phyloP scores from a whole-genome alignment of 129 eudicot species.

The Ambrosia artemisiifolia region DNA sequence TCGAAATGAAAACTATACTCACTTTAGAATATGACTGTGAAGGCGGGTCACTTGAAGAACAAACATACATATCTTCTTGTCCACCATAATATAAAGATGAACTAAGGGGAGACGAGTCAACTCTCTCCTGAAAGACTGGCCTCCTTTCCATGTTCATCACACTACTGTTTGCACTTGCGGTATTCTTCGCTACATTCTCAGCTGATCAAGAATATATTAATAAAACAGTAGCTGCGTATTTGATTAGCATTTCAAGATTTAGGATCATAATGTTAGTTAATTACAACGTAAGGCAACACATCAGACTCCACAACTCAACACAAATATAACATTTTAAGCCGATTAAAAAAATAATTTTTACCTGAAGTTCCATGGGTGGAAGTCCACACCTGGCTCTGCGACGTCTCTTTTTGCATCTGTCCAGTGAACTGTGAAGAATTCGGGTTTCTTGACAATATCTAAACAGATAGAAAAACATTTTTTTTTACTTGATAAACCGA shows the following conservation, averaged over 20 bases:
- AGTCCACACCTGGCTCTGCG: slow-evolving; percentile 41
- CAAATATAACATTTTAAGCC: neutral
- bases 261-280: neutral
- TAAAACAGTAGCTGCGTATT: too few species aligned
- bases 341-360: slow-evolving; percentile 10
- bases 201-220: slow-evolving; percentile 20
- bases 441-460: slow-evolving; percentile 38
- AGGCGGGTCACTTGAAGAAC: slow-evolving; percentile 42
- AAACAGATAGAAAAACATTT: slow-evolving; percentile 1
- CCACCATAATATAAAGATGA: slow-evolving; percentile 67
- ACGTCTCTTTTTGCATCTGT: slow-evolving; percentile 20
- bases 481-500: too few species aligned
- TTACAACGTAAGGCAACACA: too few species aligned
- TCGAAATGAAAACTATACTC: slow-evolving; percentile 13
- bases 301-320: too few species aligned
- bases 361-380: slow-evolving; percentile 49
- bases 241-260: neutral
- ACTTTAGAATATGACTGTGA: slow-evolving; percentile 34
- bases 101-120: slow-evolving; percentile 48
- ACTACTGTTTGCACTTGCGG: slow-evolving; percentile 26
- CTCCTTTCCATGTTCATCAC: slow-evolving; percentile 38
- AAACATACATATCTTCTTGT: slow-evolving; percentile 62
- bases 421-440: slow-evolving; percentile 29
- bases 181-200: slow-evolving; percentile 35
- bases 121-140: slow-evolving; percentile 47